Evolutionary conservation across 2,329 filamentous ascomycete genomes (phyloP).

Genomic region (Fusarium camptoceras): DNA sequence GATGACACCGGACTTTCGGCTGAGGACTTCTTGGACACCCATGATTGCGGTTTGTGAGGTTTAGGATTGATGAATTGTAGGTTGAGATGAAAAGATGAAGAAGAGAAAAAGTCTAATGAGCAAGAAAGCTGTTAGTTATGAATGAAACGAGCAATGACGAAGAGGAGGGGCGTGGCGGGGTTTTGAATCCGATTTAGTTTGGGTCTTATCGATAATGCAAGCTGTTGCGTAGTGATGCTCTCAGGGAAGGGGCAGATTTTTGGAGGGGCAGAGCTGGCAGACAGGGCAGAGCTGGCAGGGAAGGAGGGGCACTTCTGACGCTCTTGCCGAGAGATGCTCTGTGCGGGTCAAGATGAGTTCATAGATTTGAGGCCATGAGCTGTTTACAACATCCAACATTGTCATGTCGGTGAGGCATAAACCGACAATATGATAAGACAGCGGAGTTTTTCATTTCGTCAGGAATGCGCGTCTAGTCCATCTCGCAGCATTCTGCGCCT

Average conservation of each 20-base stretch:
- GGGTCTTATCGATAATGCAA: constrained; percentile 45
- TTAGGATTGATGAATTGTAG: constrained; percentile 30
- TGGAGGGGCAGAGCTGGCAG: constrained; percentile 37
- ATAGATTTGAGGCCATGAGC: constrained; percentile 39
- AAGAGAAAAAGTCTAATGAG: constrained; percentile 40
- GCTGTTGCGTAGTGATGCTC: constrained; percentile 14
- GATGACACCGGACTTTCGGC: constrained; percentile 66
- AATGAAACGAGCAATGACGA: constrained; percentile 41
- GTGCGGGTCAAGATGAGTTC: constrained; percentile 43
- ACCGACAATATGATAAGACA: constrained; percentile 34
- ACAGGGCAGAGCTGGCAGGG: constrained; percentile 25
- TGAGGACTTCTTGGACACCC: constrained; percentile 58
- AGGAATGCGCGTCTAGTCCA: constrained; percentile 28
- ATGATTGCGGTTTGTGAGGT: constrained; percentile 49
- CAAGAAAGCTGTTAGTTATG: constrained; percentile 42
- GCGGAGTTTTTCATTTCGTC: constrained; percentile 34
- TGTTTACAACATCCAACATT: constrained; percentile 40
- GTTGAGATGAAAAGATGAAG: constrained; percentile 31
- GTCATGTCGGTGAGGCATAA: constrained; percentile 43
- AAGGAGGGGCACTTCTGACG: constrained; percentile 28
- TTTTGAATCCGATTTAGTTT: constrained; percentile 40
- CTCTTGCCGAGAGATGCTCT: constrained; percentile 36
- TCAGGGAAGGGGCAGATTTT: constrained; percentile 2
- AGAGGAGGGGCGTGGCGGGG: constrained; percentile 41
- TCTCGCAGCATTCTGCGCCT: constrained; percentile 37